phyloP scores from a whole-genome alignment of 768 basidiomycete species.

The Auricularia sp. region DNA sequence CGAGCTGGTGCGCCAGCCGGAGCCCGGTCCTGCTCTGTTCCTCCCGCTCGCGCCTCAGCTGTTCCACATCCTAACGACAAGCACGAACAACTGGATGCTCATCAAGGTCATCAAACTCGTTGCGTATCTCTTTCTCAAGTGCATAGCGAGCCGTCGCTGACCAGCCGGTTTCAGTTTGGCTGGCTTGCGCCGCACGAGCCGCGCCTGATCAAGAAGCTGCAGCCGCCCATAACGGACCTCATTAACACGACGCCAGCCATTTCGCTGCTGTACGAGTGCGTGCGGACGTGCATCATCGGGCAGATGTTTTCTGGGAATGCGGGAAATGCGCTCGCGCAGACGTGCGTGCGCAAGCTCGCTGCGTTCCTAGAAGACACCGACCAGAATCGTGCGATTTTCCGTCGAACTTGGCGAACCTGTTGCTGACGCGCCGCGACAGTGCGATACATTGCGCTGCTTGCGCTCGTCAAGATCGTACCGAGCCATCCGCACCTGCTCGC shows the following conservation, averaged over 20 bases:
- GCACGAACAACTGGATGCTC: slow-evolving; percentile 98
- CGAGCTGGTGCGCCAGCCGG: slow-evolving; percentile 62
- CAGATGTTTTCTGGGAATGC: slow-evolving; percentile 55
- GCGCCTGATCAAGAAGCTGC: slow-evolving; percentile 86
- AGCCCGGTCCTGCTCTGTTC: slow-evolving; percentile 64
- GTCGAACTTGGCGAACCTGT: neutral
- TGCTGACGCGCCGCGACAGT: slow-evolving; percentile 40
- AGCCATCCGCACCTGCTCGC: slow-evolving; percentile 82
- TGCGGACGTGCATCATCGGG: slow-evolving; percentile 94
- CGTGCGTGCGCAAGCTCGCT: slow-evolving; percentile 89
- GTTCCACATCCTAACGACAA: slow-evolving; percentile 86
- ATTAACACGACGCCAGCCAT: slow-evolving; percentile 94
- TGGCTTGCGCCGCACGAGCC: slow-evolving; percentile 85
- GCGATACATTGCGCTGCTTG: slow-evolving; percentile 92
- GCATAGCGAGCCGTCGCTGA: neutral
- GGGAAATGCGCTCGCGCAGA: slow-evolving; percentile 65
- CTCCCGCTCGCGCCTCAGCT: slow-evolving; percentile 82
- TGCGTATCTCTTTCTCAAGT: neutral
- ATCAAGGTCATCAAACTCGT: slow-evolving; percentile 98
- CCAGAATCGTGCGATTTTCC: slow-evolving; percentile 69
- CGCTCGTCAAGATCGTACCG: slow-evolving; percentile 92
- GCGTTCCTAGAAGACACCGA: slow-evolving; percentile 86
- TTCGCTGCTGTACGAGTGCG: slow-evolving; percentile 94
- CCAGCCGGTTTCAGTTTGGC: slow-evolving; percentile 57
- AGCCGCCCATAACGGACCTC: slow-evolving; percentile 87